These are phyloP conservation scores for Monosporascus sp. DNA, from an alignment of 2,329 filamentous ascomycete genomes.

Conservation along the genomic window DNA sequence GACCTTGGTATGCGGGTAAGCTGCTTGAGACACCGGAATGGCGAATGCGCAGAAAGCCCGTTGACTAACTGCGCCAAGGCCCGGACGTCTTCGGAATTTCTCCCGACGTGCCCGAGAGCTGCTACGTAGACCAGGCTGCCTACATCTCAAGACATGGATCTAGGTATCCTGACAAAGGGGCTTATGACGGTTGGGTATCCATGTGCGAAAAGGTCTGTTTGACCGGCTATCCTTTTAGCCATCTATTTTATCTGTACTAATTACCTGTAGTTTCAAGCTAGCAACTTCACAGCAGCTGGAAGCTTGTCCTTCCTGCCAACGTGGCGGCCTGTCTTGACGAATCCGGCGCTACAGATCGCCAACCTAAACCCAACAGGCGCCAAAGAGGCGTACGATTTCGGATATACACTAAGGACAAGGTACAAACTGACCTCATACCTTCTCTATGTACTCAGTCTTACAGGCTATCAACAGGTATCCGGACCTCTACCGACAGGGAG, in stretches of 20 bases:
- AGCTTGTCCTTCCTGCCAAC: constrained; percentile 50
- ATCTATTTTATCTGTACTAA: not conserved
- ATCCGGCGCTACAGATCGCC: constrained; percentile 50
- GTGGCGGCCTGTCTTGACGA: constrained; percentile 54
- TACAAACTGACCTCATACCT: not conserved
- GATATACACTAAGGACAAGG: constrained; percentile 44
- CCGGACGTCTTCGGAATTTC: constrained; percentile 53
- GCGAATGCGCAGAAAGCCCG: not conserved
- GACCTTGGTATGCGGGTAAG: constrained; percentile 47
- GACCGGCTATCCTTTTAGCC: not conserved
- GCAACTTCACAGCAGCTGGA: constrained; percentile 48
- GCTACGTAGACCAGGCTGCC: constrained; percentile 54
- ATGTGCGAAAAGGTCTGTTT: constrained; percentile 36
- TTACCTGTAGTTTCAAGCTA: constrained; percentile 41
- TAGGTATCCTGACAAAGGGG: constrained; percentile 55
- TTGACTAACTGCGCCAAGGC: constrained; percentile 28
- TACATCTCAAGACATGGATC: constrained; percentile 59
- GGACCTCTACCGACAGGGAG: constrained; percentile 43
- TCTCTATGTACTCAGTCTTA: not conserved
- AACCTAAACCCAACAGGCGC: constrained; percentile 57
- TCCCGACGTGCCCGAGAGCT: constrained; percentile 47
- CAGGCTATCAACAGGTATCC: constrained; percentile 32
- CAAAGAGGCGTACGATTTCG: constrained; percentile 55
- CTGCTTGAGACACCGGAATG: not conserved
- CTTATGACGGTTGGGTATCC: constrained; percentile 52